A percentile compares a stretch with the other conserved stretches of the same genome.
These are phyloP conservation scores for Colletotrichum camelliae DNA, from an alignment of 2,329 filamentous ascomycete genomes.

Conservation along the genomic window DNA sequence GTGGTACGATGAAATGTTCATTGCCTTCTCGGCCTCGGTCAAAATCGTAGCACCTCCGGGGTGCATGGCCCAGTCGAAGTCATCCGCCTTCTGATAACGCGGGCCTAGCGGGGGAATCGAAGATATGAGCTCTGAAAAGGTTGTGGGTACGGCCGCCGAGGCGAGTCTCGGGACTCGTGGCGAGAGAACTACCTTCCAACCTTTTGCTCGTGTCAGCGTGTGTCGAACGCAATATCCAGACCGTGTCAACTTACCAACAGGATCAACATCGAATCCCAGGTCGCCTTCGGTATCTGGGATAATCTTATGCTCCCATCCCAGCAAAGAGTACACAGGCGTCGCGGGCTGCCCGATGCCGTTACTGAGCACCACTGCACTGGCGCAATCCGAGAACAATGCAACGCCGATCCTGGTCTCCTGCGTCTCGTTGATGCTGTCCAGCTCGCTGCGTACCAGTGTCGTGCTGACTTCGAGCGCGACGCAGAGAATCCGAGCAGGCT, in stretches of 20 bases:
- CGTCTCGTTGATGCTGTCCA: constrained; percentile 64
- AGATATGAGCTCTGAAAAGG: constrained; percentile 60
- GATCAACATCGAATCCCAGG: constrained; percentile 70
- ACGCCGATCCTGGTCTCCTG: constrained; percentile 70
- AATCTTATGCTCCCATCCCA: constrained; percentile 69
- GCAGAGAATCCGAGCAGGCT: constrained; percentile 68
- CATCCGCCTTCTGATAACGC: constrained; percentile 49
- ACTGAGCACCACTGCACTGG: constrained; percentile 68
- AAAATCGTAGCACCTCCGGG: constrained; percentile 73
- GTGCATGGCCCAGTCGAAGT: constrained; percentile 78
- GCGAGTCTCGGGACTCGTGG: constrained; percentile 66
- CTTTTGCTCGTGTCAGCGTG: constrained; percentile 31
- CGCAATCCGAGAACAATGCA: constrained; percentile 73
- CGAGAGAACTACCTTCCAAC: constrained; percentile 72
- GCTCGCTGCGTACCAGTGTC: constrained; percentile 66
- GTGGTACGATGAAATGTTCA: constrained; percentile 65
- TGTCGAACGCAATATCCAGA: not conserved
- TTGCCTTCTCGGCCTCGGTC: constrained; percentile 62
- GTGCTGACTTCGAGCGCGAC: constrained; percentile 69
- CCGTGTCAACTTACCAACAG: constrained; percentile 50
- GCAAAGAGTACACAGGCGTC: constrained; percentile 60
- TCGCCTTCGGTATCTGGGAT: constrained; percentile 67
- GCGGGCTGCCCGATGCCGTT: constrained; percentile 60
- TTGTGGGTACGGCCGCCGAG: constrained; percentile 52
- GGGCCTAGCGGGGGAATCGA: constrained; percentile 50